Evolutionary conservation across 768 basidiomycete genomes (phyloP), one percentile per base, ranked within the genome.

Genomic region (Suillus plorans): DNA sequence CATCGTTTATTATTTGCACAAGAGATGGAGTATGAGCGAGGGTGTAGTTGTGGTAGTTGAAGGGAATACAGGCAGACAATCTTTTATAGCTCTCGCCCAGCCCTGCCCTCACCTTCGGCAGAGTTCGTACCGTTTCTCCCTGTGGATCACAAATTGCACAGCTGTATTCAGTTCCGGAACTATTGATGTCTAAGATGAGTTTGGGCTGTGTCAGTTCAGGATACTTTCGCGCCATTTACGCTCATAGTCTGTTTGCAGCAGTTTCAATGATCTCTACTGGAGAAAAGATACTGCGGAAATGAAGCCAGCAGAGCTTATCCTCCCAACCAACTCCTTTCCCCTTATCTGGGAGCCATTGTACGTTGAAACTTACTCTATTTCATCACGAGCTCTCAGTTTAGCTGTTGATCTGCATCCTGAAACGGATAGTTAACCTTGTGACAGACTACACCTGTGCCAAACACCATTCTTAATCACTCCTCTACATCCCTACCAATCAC

Each of bases 21-120:
- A 50, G 47, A 42, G 25, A 58, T 60, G 63, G 9, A 59, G 7
- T 57, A 60, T 47, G 57, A 41, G 59, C 28, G 55, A 62, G 28
- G 61, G 63, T 45, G 39, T 59, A 53, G 10, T 53, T 53, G 60
- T 25, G 22, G 50, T 42, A 45, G 13, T 16, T 5, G 20, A 49
- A 36, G 59, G 39, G 41, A 56, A 56, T 56, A 37, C 34, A 63
- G 9, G 34, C 59, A 56, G 8, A 49, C 63, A 62, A 44, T 6
- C n/a, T 72, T 53, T 76, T 74, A 74, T 74, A 65, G 41, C 62
- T 44, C 31, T 60, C 58, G 62, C 49, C 64, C 37, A 63, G 67
- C 61, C 71, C 73, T 74, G 74, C 74, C 74, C 74, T 76, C 65
- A 71, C 64, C 66, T 64, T 66, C 65, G 73, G 67, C 67, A 58